phyloP scores from a whole-genome alignment of 2,329 filamentous ascomycete species.

The Didymosphaeria variabile region DNA sequence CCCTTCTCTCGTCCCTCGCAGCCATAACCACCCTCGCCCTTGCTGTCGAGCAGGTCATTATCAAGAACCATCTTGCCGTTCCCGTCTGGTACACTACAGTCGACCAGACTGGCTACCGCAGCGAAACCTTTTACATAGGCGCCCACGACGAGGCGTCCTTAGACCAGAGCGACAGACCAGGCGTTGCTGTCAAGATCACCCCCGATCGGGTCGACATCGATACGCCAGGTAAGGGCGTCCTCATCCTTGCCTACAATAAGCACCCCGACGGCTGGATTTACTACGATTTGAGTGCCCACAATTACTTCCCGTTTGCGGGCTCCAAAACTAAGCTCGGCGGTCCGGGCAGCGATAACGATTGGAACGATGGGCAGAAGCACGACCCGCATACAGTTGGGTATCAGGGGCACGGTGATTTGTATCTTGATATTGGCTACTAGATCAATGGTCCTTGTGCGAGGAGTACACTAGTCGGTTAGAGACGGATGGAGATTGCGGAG shows the following conservation, averaged over 20 bases:
- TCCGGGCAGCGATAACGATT: constrained; percentile 21
- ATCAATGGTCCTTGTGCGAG: background rate
- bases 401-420: constrained; percentile 16
- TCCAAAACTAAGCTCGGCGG: constrained; percentile 28
- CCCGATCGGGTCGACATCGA: constrained; percentile 23
- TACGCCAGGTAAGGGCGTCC: constrained; percentile 24
- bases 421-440: constrained; percentile 15
- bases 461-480: background rate
- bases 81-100: constrained; percentile 35
- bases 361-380: constrained; percentile 6
- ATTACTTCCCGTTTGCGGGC: constrained; percentile 33
- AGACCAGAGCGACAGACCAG: constrained; percentile 21
- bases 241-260: constrained; percentile 36
- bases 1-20: constrained; percentile 27
- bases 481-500: background rate
- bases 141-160: constrained; percentile 21
- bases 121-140: constrained; percentile 14
- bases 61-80: constrained; percentile 39
- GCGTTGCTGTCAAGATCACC: constrained; percentile 38
- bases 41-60: constrained; percentile 14
- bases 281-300: constrained; percentile 32
- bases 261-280: constrained; percentile 26
- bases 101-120: constrained; percentile 9
- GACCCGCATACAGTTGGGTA: constrained; percentile 12
- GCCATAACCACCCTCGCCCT: constrained; percentile 23